Percentiles rank a stretch among this genome's conserved stretches.
phyloP scores from a whole-genome alignment of 1,284 basidiomycete species.

The Pisolithus thermaeus region DNA sequence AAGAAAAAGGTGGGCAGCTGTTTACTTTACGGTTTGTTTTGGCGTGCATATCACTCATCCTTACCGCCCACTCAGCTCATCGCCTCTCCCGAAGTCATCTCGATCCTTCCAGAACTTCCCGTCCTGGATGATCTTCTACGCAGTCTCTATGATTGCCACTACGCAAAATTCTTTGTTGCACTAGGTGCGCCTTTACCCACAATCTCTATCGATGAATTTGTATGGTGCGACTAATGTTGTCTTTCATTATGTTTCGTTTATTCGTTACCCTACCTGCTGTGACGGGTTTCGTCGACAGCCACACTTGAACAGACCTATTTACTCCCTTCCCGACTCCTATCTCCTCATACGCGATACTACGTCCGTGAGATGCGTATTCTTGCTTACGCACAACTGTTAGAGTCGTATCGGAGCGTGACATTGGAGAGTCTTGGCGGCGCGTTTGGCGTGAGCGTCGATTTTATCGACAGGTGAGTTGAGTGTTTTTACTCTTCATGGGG shows the following conservation, averaged over 20 bases:
- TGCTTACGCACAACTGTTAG: constrained; percentile 88
- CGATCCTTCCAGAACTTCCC: constrained; percentile 66
- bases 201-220: background rate
- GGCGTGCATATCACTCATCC: background rate
- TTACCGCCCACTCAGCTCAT: constrained; percentile 44
- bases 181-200: constrained; percentile 48
- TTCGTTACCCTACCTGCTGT: no score
- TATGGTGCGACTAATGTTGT: no score
- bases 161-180: constrained; percentile 90
- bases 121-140: constrained; percentile 66
- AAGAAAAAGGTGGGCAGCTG: constrained; percentile 77
- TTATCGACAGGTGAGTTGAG: constrained; percentile 73
- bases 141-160: constrained; percentile 88
- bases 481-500: background rate
- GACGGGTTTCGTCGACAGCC: constrained; percentile 37
- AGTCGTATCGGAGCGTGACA: constrained; percentile 88
- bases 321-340: constrained; percentile 79
- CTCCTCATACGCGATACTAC: constrained; percentile 87
- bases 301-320: constrained; percentile 86
- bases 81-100: constrained; percentile 63
- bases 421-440: constrained; percentile 82
- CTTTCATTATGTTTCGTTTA: no score
- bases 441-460: constrained; percentile 87
- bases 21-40: background rate
- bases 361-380: constrained; percentile 96